These are phyloP conservation scores for Pseudogymnoascus sp. DNA, from an alignment of 2,329 filamentous ascomycete genomes.

Conservation along the genomic window DNA sequence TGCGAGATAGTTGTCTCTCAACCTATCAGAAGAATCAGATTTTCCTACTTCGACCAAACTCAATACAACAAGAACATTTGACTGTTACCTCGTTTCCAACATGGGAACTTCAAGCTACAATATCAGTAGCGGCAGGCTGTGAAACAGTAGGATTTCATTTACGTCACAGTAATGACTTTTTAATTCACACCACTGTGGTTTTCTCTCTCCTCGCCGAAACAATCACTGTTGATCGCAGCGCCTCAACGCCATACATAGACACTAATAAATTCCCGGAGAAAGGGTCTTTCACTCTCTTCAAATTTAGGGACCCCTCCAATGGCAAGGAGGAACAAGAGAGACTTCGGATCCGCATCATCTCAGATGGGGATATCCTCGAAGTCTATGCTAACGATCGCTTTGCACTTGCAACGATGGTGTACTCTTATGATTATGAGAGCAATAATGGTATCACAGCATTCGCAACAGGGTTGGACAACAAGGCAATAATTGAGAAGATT, in stretches of 20 bases:
- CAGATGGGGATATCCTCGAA: slow-evolving; percentile 20
- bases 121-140: background rate
- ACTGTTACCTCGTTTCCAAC: background rate
- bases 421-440: slow-evolving; percentile 11
- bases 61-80: background rate
- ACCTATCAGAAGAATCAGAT: background rate
- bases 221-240: slow-evolving; percentile 13
- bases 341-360: slow-evolving; percentile 13
- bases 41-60: background rate
- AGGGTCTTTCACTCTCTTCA: background rate
- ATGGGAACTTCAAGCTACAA: background rate
- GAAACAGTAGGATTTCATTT: background rate
- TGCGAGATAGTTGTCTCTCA: slow-evolving; percentile 1
- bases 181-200: background rate
- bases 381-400: slow-evolving; percentile 21
- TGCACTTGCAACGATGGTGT: slow-evolving; percentile 19
- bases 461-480: background rate
- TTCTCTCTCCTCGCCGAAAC: background rate
- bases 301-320: background rate
- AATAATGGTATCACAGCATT: background rate
- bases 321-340: background rate
- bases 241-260: background rate
- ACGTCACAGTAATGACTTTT: background rate
- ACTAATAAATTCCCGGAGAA: background rate
- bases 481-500: background rate